phyloP scores from a whole-genome alignment of 805 yeast species.

The Candida quercuum region DNA sequence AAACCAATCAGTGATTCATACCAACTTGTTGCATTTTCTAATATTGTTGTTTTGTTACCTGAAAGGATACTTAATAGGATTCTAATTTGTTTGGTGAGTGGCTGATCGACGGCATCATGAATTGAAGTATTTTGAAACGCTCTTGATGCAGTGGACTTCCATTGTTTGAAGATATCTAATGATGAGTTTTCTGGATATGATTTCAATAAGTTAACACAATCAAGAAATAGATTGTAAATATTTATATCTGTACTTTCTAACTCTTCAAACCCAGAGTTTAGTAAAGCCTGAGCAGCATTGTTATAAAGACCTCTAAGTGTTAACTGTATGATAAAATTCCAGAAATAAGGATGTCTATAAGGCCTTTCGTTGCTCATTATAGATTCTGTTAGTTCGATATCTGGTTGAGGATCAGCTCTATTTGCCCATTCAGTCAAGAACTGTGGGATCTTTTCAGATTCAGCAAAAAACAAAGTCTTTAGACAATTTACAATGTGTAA shows the following conservation, averaged over 20 bases:
- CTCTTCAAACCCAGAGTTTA: slow-evolving; percentile 37
- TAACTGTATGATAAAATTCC: slow-evolving; percentile 56
- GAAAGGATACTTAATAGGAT: slow-evolving; percentile 28
- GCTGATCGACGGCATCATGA: slow-evolving; percentile 13
- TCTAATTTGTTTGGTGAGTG: slow-evolving; percentile 23
- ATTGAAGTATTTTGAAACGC: slow-evolving; percentile 21
- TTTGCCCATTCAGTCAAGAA: slow-evolving; percentile 60
- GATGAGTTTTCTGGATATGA: slow-evolving; percentile 30
- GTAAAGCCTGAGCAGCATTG: slow-evolving; percentile 47
- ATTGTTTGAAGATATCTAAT: slow-evolving; percentile 27
- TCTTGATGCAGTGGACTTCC: slow-evolving; percentile 28
- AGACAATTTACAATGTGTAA: slow-evolving; percentile 53
- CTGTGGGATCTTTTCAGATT: slow-evolving; percentile 30
- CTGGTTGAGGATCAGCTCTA: slow-evolving; percentile 64
- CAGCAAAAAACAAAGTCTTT: slow-evolving; percentile 43
- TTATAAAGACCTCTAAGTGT: slow-evolving; percentile 56
- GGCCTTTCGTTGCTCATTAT: slow-evolving; percentile 40
- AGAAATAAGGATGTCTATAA: slow-evolving; percentile 47
- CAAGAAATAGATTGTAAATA: slow-evolving; percentile 29
- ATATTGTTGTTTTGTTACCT: slow-evolving; percentile 40
- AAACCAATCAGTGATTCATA: slow-evolving; percentile 58
- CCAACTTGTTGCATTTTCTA: slow-evolving; percentile 54
- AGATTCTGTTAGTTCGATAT: slow-evolving; percentile 40
- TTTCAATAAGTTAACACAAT: slow-evolving; percentile 27
- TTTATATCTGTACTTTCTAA: slow-evolving; percentile 20